A percentile compares a stretch with the other conserved stretches of the same genome.
Evolutionary conservation across 2,329 filamentous ascomycete genomes (phyloP).

Genomic region (Cryphonectria radicalis): DNA sequence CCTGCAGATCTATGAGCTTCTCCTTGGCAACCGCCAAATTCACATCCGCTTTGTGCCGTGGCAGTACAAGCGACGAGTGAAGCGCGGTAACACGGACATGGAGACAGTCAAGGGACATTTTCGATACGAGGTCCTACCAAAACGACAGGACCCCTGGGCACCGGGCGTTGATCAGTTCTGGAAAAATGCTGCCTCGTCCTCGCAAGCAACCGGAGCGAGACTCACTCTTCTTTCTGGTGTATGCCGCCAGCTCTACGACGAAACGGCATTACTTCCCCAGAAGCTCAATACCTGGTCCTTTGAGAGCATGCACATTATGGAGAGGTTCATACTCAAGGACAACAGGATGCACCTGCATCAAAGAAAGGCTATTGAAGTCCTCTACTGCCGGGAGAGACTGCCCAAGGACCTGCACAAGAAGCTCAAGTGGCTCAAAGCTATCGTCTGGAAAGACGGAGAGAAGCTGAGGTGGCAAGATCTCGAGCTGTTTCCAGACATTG

Average conservation of each 20-base stretch:
- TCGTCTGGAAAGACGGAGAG: conserved; percentile 33
- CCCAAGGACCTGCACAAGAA: conserved; percentile 36
- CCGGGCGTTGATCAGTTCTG: conserved; percentile 14
- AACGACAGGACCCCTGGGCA: conserved; percentile 38
- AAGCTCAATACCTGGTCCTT: conserved; percentile 42
- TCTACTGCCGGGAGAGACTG: conserved; percentile 36
- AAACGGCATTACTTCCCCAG: conserved; percentile 42
- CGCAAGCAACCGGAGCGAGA: conserved; percentile 24
- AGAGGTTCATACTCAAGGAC: conserved; percentile 41
- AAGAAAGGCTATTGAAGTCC: conserved; percentile 38
- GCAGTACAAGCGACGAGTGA: conserved; percentile 32
- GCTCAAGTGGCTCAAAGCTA: conserved; percentile 37
- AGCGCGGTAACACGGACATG: conserved; percentile 28
- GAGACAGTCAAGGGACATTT: conserved; percentile 37
- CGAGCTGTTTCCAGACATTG: conserved; percentile 21
- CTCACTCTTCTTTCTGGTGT: conserved; percentile 40
- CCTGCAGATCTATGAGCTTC: conserved; percentile 41
- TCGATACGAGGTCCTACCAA: conserved; percentile 36
- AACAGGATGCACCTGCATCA: conserved; percentile 37
- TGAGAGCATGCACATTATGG: conserved; percentile 38
- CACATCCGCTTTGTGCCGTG: conserved; percentile 39
- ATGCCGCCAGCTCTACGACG: conserved; percentile 44
- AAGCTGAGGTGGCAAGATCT: conserved; percentile 29
- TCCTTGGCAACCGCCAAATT: conserved; percentile 40
- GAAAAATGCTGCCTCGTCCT: not conserved